Conservation (phyloP, 306 rosid species). For the Acacia acuminata region DNA sequence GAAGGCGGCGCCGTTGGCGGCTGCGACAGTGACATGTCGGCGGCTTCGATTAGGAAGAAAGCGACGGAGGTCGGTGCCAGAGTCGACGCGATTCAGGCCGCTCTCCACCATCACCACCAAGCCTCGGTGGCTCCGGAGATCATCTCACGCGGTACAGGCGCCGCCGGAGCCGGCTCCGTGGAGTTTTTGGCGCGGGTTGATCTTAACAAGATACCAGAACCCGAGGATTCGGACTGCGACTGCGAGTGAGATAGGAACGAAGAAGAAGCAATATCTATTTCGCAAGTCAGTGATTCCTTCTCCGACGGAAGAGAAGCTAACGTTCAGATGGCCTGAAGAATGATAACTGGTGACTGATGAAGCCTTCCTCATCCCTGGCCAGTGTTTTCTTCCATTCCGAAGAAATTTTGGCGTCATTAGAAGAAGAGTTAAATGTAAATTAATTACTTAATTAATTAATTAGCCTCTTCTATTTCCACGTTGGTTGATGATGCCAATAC, state of each 20-base stretch:
- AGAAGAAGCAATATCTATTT: neutral
- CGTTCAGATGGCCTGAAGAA: conserved; percentile 60
- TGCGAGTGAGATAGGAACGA: conserved; percentile 60
- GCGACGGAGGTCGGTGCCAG: conserved; percentile 95
- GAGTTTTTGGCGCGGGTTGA: conserved; percentile 71
- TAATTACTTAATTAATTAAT: conserved; percentile 14
- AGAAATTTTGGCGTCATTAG: conserved; percentile 77
- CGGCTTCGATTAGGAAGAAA: conserved; percentile 80
- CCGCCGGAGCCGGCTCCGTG: conserved; percentile 17
- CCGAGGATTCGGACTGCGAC: conserved; percentile 70
- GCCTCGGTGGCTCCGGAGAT: conserved; percentile 33
- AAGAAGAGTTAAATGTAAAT: conserved; percentile 65
- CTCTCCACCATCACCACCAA: conserved; percentile 47
- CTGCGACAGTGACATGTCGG: conserved; percentile 61
- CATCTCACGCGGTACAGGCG: conserved; percentile 23
- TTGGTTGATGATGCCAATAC: neutral
- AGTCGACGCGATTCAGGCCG: conserved; percentile 80
- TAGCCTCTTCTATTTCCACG: neutral
- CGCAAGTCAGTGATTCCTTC: neutral
- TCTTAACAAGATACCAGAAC: conserved; percentile 84
- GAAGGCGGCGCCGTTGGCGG: conserved; percentile 39
- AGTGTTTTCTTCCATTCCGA: conserved; percentile 32
- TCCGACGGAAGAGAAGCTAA: conserved; percentile 27
- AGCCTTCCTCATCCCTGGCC: conserved; percentile 35
- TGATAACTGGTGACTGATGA: conserved; percentile 44